A percentile compares a stretch with the other conserved stretches of the same genome.
Evolutionary conservation across 495 filamentous ascomycete species (phyloP).

Genomic region (Aspergillus asperescens): DNA sequence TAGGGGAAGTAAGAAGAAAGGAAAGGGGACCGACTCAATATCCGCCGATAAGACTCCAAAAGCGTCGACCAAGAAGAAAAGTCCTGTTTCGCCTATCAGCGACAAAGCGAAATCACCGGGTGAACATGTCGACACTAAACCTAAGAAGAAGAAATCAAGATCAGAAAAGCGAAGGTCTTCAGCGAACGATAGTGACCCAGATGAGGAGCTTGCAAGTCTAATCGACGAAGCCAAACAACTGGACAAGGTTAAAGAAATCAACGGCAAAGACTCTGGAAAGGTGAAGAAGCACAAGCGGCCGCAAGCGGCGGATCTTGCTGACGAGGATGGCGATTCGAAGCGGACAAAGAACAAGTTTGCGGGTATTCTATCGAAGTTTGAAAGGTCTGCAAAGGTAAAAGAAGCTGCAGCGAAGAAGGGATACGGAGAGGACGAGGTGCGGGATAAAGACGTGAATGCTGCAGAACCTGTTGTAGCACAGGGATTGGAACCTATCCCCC

Average conservation of each 20-base stretch:
- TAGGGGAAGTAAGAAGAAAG: conserved; percentile 24
- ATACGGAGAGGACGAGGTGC: conserved; percentile 21
- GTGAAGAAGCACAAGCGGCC: conserved; percentile 2
- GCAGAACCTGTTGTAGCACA: conserved; percentile 49
- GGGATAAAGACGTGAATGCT: conserved; percentile 17
- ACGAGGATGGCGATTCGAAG: conserved; percentile 19
- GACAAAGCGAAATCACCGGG: conserved; percentile 23
- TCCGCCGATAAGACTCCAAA: conserved; percentile 19
- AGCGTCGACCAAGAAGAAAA: conserved; percentile 24
- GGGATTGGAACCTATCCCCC: conserved; percentile 70
- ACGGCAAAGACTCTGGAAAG: background rate
- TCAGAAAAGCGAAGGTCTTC: conserved; percentile 25
- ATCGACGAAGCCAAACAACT: conserved; percentile 6
- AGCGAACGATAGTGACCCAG: conserved; percentile 8
- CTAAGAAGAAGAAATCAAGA: conserved; percentile 29
- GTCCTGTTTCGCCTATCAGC: conserved; percentile 26
- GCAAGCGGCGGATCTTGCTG: background rate
- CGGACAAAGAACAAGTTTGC: conserved; percentile 34
- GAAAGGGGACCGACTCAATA: conserved; percentile 17
- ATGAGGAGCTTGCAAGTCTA: conserved; percentile 23
- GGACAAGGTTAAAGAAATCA: conserved; percentile 5
- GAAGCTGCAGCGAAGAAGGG: conserved; percentile 28
- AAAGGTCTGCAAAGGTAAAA: conserved; percentile 34
- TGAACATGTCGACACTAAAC: conserved; percentile 14
- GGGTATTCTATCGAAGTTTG: conserved; percentile 42